These are phyloP conservation scores for Raddia guianensis DNA, from an alignment of 176 grass and related monocot species.

Conservation along the genomic window DNA sequence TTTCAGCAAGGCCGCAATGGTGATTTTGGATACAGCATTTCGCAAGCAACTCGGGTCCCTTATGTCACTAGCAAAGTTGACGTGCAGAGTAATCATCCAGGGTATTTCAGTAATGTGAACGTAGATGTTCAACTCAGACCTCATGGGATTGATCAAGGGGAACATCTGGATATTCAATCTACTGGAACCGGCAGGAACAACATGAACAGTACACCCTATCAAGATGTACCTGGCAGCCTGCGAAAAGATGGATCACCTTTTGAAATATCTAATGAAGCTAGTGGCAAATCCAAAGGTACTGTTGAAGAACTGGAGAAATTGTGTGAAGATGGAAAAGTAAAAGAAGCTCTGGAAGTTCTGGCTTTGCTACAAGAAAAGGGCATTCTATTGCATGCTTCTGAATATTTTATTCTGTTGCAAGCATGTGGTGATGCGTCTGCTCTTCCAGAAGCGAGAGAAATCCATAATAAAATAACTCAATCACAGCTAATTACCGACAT, in stretches of 20 bases:
- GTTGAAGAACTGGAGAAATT: constrained; percentile 79
- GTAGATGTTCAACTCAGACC: constrained; percentile 31
- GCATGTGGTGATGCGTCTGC: constrained; percentile 65
- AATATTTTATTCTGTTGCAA: constrained; percentile 69
- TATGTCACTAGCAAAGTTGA: constrained; percentile 35
- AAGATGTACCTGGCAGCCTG: constrained; percentile 18
- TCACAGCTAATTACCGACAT: constrained; percentile 50
- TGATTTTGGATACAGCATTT: constrained; percentile 49
- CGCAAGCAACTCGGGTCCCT: constrained; percentile 38
- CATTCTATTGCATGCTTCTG: constrained; percentile 45
- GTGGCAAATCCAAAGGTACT: constrained; percentile 52
- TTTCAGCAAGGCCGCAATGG: constrained; percentile 44
- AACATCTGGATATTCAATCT: constrained; percentile 27
- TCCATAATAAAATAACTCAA: constrained; percentile 60
- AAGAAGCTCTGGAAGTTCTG: constrained; percentile 74
- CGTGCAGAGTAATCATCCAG: constrained; percentile 34
- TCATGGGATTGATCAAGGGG: constrained; percentile 49
- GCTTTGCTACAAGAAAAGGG: constrained; percentile 56
- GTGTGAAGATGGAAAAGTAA: constrained; percentile 74
- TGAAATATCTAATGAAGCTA: constrained; percentile 42
- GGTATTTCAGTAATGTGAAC: constrained; percentile 39
- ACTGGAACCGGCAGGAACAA: constrained; percentile 24
- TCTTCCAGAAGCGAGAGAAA: constrained; percentile 62
- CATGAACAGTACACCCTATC: constrained; percentile 26
- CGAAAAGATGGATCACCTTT: constrained; percentile 35